A percentile compares a stretch with the other conserved stretches of the same genome.
phyloP scores from a whole-genome alignment of 805 yeast species.

The Suhomyces emberorum region DNA sequence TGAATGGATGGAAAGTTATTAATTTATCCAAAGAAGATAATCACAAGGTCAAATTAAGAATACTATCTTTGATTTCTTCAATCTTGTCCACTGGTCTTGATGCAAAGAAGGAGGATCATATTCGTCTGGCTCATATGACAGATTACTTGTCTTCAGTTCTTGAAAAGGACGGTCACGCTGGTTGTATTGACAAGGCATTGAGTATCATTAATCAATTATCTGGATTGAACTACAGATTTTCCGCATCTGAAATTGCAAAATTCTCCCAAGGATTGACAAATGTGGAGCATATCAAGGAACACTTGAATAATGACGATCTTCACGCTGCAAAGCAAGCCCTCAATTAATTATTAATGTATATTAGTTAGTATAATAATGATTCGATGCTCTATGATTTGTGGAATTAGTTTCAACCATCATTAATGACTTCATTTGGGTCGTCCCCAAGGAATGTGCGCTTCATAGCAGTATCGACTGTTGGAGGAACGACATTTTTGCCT shows the following conservation, averaged over 20 bases:
- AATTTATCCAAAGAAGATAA: slow-evolving; percentile 22
- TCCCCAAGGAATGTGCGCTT: slow-evolving; percentile 45
- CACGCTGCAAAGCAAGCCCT: slow-evolving; percentile 45
- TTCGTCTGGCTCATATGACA: slow-evolving; percentile 36
- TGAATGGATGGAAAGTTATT: slow-evolving; percentile 62
- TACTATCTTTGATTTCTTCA: slow-evolving; percentile 57
- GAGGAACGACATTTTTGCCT: slow-evolving; percentile 48
- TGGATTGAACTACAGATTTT: slow-evolving; percentile 42
- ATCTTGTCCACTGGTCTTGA: slow-evolving; percentile 51
- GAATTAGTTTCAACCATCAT: too few species aligned
- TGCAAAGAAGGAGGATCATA: slow-evolving; percentile 34
- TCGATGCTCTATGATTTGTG: too few species aligned
- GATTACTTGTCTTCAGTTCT: slow-evolving; percentile 31
- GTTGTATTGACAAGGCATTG: slow-evolving; percentile 56
- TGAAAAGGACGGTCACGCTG: slow-evolving; percentile 37
- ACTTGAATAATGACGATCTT: slow-evolving; percentile 54
- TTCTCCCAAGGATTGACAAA: slow-evolving; percentile 35
- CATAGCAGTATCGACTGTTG: slow-evolving; percentile 48
- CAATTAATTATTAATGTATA: neutral
- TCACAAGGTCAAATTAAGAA: slow-evolving; percentile 49
- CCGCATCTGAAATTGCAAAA: slow-evolving; percentile 36
- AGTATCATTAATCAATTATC: slow-evolving; percentile 48
- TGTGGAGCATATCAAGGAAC: slow-evolving; percentile 44
- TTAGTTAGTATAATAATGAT: too few species aligned
- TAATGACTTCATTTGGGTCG: slow-evolving; percentile 46